Evolutionary conservation across 768 basidiomycete genomes (phyloP), one percentile per base, ranked within the genome.

Genomic region (Lanmaoa rubissima): DNA sequence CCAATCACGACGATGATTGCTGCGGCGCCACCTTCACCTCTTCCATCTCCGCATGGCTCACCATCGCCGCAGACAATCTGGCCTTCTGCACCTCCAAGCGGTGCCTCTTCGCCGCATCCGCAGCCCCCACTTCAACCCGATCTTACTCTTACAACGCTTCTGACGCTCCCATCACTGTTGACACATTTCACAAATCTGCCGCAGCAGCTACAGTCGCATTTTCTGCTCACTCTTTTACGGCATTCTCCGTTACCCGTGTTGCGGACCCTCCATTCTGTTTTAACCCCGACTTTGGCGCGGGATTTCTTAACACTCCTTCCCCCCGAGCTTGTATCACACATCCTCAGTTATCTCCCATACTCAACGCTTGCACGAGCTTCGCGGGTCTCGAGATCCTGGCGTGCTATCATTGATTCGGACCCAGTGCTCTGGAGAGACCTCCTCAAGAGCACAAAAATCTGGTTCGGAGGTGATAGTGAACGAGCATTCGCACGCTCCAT

Each of bases 291-390:
- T 3, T 79, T 98, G 31, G 92, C 94, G 21, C 89, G 95, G 63
- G 97, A 99, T 74, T 99, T 98, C 71, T 82, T 98, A 62, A 87
- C 90, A 2, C 82, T 92, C 39, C 83, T 98, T 11, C 97, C 97
- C 5, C 87, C 91, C 35, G 96, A 99, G 66, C 84, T 99, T 38
- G 88, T 92, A 49, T 90, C 94, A 1, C 88, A 91, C 61, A 82
- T 98, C 60, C 82, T 98, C 60, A 86, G 86, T 62, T 92, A 82
- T 69, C 85, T 98, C 35, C 88, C 93, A 5, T 89, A 88, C 61
- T 78, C 85, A 4, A 84, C 90, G 13, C 83, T 98, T 38, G 88
- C 91, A 28, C 86, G 90, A 13, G 92, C 94, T 11, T 88, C 93
- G 16, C 82, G 92, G 35, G 96, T 99, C 19, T 93, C 90, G 51